Base-by-base conservation (phyloP, 306 rosid genomes). In the Pterocarpus santalinus region DNA sequence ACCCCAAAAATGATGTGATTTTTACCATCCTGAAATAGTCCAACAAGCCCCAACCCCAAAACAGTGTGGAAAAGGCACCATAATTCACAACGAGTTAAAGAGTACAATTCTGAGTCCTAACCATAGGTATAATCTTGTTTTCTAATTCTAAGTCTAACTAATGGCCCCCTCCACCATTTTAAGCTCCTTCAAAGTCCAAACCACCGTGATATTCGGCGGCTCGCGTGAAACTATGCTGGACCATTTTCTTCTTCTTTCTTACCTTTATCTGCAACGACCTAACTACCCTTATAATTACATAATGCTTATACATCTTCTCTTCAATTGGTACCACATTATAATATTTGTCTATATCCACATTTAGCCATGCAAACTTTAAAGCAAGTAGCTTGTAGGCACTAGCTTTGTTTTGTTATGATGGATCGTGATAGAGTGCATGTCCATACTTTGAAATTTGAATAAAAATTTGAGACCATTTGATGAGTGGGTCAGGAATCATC, bases 161-260 rank as follows among this genome's bases (percentile, higher is more conserved):
- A 35, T 60, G 69, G 39, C 33, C 65, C 36, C 56, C 52, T 35
- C 38, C 58, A 44, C 16, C 81, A 15, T 67, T 77, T 78, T 65
- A 65, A 67, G 58, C 75, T 30, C 8, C 33, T 65, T 82, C 79
- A 53, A 80, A 82, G 89, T 81, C 86, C 55, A 75, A 85, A 82
- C 83, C 81, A 74, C 89, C 91, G 90, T 87, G 91, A 90, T 90
- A 73, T 60, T 81, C 89, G 90, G 87, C 79, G 86, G 85, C 82
- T 83, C 85, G 84, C 80, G 81, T 75, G 85, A 87, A 79, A 77
- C 83, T 58, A 73, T 84, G 88, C 83, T 73, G 22, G 65, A 33
- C 77, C 73, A 77, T 64, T 65, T 35, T 7, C 30, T 16, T 77
- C 66, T 17, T 53, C 70, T 44, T 36, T 52, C 16, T 39, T 12